Evolutionary conservation across 108 stramenopile genomes (phyloP).

Genomic region (Cafeteria roenbergensis): DNA sequence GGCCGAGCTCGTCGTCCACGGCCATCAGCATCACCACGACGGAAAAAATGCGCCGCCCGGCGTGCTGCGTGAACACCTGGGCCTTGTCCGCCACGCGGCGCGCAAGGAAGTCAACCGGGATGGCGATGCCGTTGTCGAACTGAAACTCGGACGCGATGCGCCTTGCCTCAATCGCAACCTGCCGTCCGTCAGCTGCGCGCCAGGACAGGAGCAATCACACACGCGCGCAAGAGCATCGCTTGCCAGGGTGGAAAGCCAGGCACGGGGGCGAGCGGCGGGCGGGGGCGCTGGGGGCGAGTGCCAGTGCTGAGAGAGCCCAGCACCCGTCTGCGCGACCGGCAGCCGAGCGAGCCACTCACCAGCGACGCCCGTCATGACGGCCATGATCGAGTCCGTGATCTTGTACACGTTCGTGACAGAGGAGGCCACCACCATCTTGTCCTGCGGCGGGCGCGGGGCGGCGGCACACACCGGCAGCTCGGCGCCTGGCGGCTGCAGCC

Average conservation of each 20-base stretch:
- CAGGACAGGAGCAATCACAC: background rate
- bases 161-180: conserved; percentile 70
- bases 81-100: conserved; percentile 89
- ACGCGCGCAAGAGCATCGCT: too few species aligned
- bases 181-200: conserved; percentile 32
- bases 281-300: background rate
- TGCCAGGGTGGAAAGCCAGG: too few species aligned
- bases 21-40: conserved; percentile 69
- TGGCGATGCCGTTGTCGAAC: conserved; percentile 83
- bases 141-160: conserved; percentile 85
- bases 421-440: conserved; percentile 60
- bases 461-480: too few species aligned
- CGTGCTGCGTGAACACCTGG: conserved; percentile 92
- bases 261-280: too few species aligned
- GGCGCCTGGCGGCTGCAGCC: too few species aligned
- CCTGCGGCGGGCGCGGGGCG: too few species aligned
- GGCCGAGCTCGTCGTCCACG: conserved; percentile 91
- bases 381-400: conserved; percentile 70
- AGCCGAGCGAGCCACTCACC: conserved; percentile 50
- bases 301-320: background rate
- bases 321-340: background rate
- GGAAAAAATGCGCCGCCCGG: conserved; percentile 76
- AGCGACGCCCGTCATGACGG: conserved; percentile 77
- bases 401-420: conserved; percentile 70
- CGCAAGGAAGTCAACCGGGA: conserved; percentile 72